These are phyloP conservation scores for Mucor plumbeus DNA, from an alignment of 371 early-diverging fungal species.

Conservation along the genomic window DNA sequence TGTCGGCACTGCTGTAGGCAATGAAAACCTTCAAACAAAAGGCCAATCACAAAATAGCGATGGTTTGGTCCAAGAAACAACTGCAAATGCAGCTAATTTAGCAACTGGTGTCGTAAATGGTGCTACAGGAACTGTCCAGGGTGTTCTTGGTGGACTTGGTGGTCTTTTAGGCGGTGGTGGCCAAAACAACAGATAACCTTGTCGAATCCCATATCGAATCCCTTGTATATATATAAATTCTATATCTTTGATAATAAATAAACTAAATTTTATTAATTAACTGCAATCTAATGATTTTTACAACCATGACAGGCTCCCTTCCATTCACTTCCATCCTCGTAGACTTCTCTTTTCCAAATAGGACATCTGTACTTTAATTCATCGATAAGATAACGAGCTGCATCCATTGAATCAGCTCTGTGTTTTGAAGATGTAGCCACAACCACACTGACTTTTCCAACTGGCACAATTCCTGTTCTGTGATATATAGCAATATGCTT, in stretches of 20 bases:
- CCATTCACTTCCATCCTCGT: constrained; percentile 82
- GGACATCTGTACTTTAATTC: constrained; percentile 82
- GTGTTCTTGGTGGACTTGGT: not conserved
- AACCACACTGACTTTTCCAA: constrained; percentile 81
- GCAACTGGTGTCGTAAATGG: not conserved
- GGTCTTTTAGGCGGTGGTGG: not conserved
- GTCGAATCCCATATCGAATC: too few relatives aligned
- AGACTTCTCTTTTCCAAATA: constrained; percentile 92
- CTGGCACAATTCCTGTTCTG: constrained; percentile 78
- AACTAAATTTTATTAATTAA: not conserved
- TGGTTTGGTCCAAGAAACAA: constrained; percentile 34
- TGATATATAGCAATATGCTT: constrained; percentile 75
- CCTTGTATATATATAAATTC: not conserved
- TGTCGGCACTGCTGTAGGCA: constrained; percentile 43
- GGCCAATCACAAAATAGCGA: constrained; percentile 36
- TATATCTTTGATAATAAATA: not conserved
- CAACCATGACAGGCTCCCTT: constrained; percentile 52
- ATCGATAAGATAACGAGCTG: constrained; percentile 83
- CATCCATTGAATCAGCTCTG: constrained; percentile 75
- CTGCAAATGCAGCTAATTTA: constrained; percentile 17
- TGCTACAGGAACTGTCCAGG: not conserved
- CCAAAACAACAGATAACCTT: not conserved
- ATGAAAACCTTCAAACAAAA: constrained; percentile 39
- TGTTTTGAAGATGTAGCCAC: constrained; percentile 83
- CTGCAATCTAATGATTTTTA: not conserved